Evolutionary conservation across 2,329 filamentous ascomycete genomes (phyloP), one percentile per base, ranked within the genome.

Genomic region (Cladosporium sp.): DNA sequence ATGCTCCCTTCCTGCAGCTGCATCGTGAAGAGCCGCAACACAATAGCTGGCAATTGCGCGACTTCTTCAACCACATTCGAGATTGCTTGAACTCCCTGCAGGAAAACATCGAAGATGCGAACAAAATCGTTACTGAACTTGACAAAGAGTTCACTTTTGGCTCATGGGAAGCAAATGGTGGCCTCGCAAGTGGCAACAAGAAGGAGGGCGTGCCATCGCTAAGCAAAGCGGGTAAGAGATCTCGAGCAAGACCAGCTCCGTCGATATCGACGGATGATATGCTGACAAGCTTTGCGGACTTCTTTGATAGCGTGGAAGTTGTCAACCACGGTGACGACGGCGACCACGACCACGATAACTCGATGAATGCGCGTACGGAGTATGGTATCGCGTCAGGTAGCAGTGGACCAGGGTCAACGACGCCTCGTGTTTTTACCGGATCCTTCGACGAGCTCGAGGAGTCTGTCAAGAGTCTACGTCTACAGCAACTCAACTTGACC

Each of bases 341-440:
- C 47, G 47, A 50, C 4, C n/a, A n/a, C n/a, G n/a, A n/a, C n/a
- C n/a, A n/a, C n/a, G n/a, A n/a, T n/a, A 39, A 28, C 19, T 15
- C 7, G 35, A 24, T 35, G n/a, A 19, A n/a, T 24, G 13, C 9
- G 28, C 51, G 13, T 4, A 45, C 13, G 8, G 51, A 54, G 1
- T 55, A 55, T 32, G 8, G 36, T n/a, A 35, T 55, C n/a, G 13
- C 40, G 2, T 53, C 59, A 39, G 32, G 24, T n/a, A 60, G 34
- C 36, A 13, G 17, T 17, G 50, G 54, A 17, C 20, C 52, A 10
- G 59, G 60, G 6, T 28, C 47, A 15, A 55, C 54, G 19, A 58
- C 64, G 15, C 64, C 64, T 19, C 63, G 66, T 3, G 55, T 69
- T 28, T 68, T 68, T 61, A 65, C 62, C 1, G 62, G 61, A n/a